phyloP scores from a whole-genome alignment of 371 early-diverging fungal genomes.

The Mucor sp. region DNA sequence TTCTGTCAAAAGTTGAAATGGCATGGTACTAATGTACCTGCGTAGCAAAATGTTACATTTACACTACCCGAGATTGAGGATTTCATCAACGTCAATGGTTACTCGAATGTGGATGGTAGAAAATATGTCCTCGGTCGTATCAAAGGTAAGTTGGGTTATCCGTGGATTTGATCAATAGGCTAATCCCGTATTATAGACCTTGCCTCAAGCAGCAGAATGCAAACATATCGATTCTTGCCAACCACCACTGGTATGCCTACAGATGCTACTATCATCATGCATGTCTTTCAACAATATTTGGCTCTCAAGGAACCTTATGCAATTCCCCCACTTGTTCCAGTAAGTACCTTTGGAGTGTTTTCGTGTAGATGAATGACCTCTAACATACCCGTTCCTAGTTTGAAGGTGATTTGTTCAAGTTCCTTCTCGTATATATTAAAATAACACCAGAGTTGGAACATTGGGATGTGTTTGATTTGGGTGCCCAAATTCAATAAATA shows the following conservation, averaged over 20 bases:
- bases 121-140: slow-evolving; percentile 24
- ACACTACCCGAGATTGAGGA: slow-evolving; percentile 13
- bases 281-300: slow-evolving; percentile 10
- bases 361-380: neutral
- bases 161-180: neutral
- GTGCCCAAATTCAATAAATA: neutral
- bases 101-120: slow-evolving; percentile 21
- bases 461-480: neutral
- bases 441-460: slow-evolving; percentile 23
- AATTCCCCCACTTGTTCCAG: slow-evolving; percentile 24
- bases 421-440: slow-evolving; percentile 19
- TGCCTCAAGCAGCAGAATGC: slow-evolving; percentile 15
- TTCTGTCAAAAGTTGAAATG: neutral
- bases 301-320: slow-evolving; percentile 17
- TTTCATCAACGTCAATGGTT: slow-evolving; percentile 10
- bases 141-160: slow-evolving; percentile 29
- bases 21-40: neutral
- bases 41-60: slow-evolving; percentile 6
- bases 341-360: slow-evolving; percentile 1
- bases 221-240: slow-evolving; percentile 51
- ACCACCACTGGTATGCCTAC: slow-evolving; percentile 42
- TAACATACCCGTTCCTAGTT: neutral
- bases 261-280: slow-evolving; percentile 18
- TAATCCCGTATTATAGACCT: slow-evolving; percentile 1
- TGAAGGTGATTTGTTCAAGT: slow-evolving; percentile 23